phyloP scores from a whole-genome alignment of 176 grass and related monocot species.

The Pontederia crassipes region DNA sequence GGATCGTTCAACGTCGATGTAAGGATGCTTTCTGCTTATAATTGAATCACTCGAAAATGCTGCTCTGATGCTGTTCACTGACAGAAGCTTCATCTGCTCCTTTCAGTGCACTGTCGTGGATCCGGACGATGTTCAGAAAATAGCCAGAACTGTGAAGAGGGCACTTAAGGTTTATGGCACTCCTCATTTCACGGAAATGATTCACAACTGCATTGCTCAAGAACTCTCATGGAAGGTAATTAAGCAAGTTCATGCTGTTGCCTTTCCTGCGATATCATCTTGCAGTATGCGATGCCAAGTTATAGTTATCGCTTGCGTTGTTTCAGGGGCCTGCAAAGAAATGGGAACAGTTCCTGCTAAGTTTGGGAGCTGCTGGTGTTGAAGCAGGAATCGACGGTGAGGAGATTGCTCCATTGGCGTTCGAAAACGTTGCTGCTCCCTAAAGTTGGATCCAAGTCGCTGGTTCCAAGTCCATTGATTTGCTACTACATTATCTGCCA shows the following conservation, averaged over 20 bases:
- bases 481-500: too few species aligned
- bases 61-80: not conserved
- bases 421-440: slow-evolving; percentile 77
- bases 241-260: not conserved
- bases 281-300: too few species aligned
- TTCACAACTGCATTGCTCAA: slow-evolving; percentile 79
- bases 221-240: slow-evolving; percentile 96
- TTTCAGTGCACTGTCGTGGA: slow-evolving; percentile 51
- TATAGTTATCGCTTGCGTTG: not conserved
- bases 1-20: slow-evolving; percentile 37
- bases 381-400: slow-evolving; percentile 53
- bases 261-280: not conserved
- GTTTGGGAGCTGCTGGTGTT: slow-evolving; percentile 42
- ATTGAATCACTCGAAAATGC: not conserved
- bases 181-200: slow-evolving; percentile 44
- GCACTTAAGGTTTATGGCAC: slow-evolving; percentile 54
- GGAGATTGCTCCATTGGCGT: slow-evolving; percentile 65
- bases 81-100: not conserved
- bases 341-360: slow-evolving; percentile 60
- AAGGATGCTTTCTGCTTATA: slow-evolving; percentile 13
- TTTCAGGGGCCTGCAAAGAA: slow-evolving; percentile 67
- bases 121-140: slow-evolving; percentile 43
- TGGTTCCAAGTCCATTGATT: too few species aligned
- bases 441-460: slow-evolving; percentile 18
- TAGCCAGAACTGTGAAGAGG: slow-evolving; percentile 46